phyloP scores from a whole-genome alignment of 2,329 filamentous ascomycete genomes.

The Diplodia intermedia region DNA sequence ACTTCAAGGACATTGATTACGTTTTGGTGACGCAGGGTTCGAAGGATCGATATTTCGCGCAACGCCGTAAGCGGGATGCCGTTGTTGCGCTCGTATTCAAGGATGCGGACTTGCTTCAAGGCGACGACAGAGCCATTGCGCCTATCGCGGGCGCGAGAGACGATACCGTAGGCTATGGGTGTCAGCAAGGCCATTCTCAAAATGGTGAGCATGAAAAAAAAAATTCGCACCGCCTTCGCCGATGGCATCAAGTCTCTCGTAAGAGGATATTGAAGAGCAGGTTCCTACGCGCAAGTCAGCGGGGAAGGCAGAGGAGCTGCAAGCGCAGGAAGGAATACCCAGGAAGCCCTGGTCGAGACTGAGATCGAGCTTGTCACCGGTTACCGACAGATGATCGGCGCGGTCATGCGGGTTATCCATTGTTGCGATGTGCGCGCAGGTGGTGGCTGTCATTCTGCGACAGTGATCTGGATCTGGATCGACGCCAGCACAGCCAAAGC shows the following conservation, averaged over 20 bases:
- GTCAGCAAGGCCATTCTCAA: neutral
- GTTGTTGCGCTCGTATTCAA: conserved; percentile 45
- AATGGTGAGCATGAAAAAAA: no score
- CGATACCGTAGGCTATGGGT: conserved; percentile 36
- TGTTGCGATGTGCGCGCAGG: neutral
- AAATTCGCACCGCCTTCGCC: conserved; percentile 45
- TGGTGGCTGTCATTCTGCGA: conserved; percentile 9
- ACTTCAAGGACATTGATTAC: conserved; percentile 47
- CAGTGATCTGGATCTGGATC: neutral
- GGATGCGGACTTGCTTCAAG: conserved; percentile 48
- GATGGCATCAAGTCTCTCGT: conserved; percentile 44
- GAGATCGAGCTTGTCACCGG: conserved; percentile 39
- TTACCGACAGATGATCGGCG: conserved; percentile 38
- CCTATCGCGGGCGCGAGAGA: conserved; percentile 44
- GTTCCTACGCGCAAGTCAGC: conserved; percentile 38
- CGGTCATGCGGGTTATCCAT: conserved; percentile 8
- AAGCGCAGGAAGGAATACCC: conserved; percentile 35
- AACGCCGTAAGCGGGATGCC: conserved; percentile 37
- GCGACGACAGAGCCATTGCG: conserved; percentile 43
- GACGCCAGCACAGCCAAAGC: neutral
- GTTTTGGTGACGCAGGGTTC: conserved; percentile 44
- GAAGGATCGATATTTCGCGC: conserved; percentile 49
- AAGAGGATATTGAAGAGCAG: conserved; percentile 44
- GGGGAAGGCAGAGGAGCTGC: conserved; percentile 1
- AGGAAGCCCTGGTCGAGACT: conserved; percentile 37